These are phyloP conservation scores for Camillea tinctor DNA, from an alignment of 2,329 filamentous ascomycete species.

Conservation along the genomic window DNA sequence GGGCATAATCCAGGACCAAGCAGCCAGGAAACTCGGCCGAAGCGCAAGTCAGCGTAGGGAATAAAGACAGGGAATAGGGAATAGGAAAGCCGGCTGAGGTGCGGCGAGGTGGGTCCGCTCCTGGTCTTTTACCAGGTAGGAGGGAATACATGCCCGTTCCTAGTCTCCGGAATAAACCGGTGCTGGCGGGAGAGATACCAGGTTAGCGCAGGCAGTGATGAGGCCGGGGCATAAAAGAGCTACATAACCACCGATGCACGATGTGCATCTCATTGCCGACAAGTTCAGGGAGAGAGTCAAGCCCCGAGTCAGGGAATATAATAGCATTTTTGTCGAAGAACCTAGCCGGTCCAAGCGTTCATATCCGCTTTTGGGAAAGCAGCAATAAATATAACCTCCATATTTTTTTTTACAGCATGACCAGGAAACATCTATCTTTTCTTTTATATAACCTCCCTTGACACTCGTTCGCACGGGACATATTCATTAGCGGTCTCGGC, in stretches of 20 bases:
- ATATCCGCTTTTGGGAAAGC: neutral
- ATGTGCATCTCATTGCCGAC: neutral
- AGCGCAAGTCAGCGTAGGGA: slow-evolving; percentile 18
- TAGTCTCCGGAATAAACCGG: neutral
- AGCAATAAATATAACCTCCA: neutral
- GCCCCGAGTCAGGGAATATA: neutral
- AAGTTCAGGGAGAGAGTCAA: neutral
- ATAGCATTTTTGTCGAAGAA: neutral
- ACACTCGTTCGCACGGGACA: neutral
- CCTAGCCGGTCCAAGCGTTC: neutral
- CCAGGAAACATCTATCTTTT: neutral
- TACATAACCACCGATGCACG: neutral
- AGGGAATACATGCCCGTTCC: neutral
- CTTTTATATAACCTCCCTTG: neutral
- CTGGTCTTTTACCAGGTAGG: too few relatives aligned
- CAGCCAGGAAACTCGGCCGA: slow-evolving; percentile 17
- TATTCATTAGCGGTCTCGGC: neutral
- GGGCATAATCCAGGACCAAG: slow-evolving; percentile 43
- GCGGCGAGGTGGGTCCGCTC: neutral
- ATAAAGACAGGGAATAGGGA: too few relatives aligned
- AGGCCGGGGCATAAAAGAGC: neutral
- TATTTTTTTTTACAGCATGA: neutral
- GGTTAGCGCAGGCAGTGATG: neutral
- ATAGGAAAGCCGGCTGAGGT: slow-evolving; percentile 10
- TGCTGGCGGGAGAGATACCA: neutral